These are phyloP conservation scores for Vaccinium corymbosum DNA, from an alignment of 148 eudicot species.

Conservation along the genomic window DNA sequence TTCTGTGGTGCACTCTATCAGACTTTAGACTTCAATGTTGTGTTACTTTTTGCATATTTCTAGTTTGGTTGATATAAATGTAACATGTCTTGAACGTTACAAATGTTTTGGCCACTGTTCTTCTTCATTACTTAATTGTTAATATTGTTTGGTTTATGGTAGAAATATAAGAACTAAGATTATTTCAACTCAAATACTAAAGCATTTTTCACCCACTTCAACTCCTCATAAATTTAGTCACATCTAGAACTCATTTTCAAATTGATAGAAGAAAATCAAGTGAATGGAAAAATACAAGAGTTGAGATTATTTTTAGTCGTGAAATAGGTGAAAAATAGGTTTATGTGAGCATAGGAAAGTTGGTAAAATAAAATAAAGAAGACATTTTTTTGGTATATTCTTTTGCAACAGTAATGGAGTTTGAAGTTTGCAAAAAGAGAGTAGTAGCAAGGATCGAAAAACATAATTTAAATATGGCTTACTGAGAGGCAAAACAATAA, in stretches of 20 bases:
- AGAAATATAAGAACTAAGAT: not conserved
- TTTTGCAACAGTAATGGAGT: not conserved
- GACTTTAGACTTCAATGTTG: not conserved
- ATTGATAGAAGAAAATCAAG: not conserved
- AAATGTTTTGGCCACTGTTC: not conserved
- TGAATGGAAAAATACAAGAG: not conserved
- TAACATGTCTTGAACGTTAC: not conserved
- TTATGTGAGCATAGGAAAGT: not conserved
- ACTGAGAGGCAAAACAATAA: not conserved
- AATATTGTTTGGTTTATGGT: not conserved
- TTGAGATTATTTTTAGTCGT: not conserved
- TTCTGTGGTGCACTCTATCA: not conserved
- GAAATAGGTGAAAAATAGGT: not conserved
- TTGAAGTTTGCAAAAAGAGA: not conserved
- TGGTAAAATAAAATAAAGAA: not conserved
- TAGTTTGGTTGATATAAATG: not conserved
- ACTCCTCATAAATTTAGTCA: not conserved
- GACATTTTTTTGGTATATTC: not conserved
- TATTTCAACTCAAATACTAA: not conserved
- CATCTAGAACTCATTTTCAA: not conserved
- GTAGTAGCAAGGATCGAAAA: not conserved
- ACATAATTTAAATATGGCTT: not conserved
- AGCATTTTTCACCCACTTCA: not conserved
- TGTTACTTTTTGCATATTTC: not conserved
- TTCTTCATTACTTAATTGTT: not conserved